These are phyloP conservation scores for Elongisporangium prolatum DNA, from an alignment of 352 stramenopile genomes.

Conservation along the genomic window DNA sequence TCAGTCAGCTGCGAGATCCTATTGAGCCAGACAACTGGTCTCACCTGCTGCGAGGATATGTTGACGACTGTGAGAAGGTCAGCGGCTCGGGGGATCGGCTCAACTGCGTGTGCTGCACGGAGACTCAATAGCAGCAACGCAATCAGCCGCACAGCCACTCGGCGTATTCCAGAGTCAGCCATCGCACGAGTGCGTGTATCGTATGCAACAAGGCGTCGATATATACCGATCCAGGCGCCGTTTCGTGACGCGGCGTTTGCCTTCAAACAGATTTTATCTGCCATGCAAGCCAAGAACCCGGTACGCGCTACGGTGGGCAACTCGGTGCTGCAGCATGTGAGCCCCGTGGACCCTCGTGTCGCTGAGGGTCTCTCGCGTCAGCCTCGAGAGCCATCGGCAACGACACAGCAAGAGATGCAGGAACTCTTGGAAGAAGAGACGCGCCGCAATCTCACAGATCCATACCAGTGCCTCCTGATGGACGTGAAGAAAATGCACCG, in stretches of 20 bases:
- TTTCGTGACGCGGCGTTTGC: too few species aligned
- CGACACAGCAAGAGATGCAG: constrained; percentile 25
- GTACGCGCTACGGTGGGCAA: constrained; percentile 40
- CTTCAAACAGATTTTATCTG: constrained; percentile 13
- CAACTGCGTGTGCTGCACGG: constrained; percentile 11
- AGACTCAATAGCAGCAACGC: constrained; percentile 2
- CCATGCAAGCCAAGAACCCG: constrained; percentile 18
- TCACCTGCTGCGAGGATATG: constrained; percentile 34
- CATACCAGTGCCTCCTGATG: constrained; percentile 61
- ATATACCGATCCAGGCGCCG: too few species aligned
- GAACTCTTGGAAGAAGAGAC: constrained; percentile 65
- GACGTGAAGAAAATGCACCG: constrained; percentile 57
- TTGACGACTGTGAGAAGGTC: constrained; percentile 51
- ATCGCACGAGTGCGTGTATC: constrained; percentile 1
- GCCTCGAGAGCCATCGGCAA: not conserved
- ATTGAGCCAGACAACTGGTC: too few species aligned
- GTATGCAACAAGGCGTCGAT: too few species aligned
- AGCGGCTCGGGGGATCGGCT: constrained; percentile 41
- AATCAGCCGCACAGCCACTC: constrained; percentile 5
- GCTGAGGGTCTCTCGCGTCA: constrained; percentile 50
- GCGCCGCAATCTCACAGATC: constrained; percentile 45
- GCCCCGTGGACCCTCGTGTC: constrained; percentile 49
- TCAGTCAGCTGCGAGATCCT: not conserved
- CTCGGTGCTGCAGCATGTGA: constrained; percentile 34
- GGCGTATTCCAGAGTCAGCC: not conserved